Percentiles rank a stretch among this genome's conserved stretches.
Conservation (phyloP, 371 early-diverging fungal species). For the Mucor sp. region DNA sequence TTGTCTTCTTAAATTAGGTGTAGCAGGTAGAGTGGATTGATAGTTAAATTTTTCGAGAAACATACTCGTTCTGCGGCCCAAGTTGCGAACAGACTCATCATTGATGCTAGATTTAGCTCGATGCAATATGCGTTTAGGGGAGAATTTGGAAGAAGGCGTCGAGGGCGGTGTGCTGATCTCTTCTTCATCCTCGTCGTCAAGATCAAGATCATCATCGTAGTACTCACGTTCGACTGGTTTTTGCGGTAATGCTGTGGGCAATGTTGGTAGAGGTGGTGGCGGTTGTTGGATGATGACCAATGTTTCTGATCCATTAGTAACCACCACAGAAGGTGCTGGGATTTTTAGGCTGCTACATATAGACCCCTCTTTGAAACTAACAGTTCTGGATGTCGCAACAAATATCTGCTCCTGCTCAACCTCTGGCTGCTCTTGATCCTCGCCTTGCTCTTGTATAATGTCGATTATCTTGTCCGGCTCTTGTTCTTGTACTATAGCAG, state of each 20-base stretch:
- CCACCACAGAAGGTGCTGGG: background rate
- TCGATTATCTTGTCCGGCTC: background rate
- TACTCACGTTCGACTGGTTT: constrained; percentile 3
- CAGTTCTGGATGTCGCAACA: background rate
- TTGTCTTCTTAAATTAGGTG: constrained; percentile 17
- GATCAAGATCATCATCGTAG: constrained; percentile 8
- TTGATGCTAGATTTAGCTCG: constrained; percentile 18
- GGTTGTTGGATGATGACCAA: background rate
- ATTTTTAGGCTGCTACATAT: background rate
- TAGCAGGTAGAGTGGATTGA: background rate
- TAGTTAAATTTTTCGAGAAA: constrained; percentile 17
- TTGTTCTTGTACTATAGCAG: background rate
- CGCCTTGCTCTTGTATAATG: background rate
- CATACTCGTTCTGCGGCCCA: constrained; percentile 19
- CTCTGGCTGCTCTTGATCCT: background rate
- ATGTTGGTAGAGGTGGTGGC: background rate
- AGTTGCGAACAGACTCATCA: constrained; percentile 13
- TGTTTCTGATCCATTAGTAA: background rate
- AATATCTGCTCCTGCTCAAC: background rate
- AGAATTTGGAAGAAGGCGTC: constrained; percentile 12
- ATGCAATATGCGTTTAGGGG: constrained; percentile 18
- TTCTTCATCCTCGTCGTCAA: constrained; percentile 7
- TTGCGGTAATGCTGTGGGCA: background rate
- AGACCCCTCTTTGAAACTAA: background rate
- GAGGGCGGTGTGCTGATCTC: background rate